Percentiles rank a stretch among this genome's conserved stretches.
These are phyloP conservation scores for Tephrocybe sp. DNA, from an alignment of 768 basidiomycete genomes.

Conservation along the genomic window DNA sequence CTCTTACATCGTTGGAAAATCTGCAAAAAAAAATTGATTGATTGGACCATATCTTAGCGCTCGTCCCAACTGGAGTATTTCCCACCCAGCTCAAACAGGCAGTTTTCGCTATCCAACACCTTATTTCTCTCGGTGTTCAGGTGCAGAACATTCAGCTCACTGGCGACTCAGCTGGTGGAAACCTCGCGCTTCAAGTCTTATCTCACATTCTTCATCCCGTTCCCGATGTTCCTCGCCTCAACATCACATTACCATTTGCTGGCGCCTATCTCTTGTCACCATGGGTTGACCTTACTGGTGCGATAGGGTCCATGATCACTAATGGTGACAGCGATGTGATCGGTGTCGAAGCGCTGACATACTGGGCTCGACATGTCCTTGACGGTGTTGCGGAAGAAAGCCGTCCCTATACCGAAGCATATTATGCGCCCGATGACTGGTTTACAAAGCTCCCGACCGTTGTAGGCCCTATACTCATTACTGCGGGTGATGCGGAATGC, in stretches of 20 bases:
- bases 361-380: conserved; percentile 17
- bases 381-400: conserved; percentile 19
- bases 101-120: conserved; percentile 23
- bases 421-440: conserved; percentile 28
- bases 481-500: conserved; percentile 31
- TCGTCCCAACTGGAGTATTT: conserved; percentile 25
- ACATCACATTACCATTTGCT: conserved; percentile 16
- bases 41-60: conserved; percentile 12
- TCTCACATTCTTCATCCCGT: conserved; percentile 30
- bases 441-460: conserved; percentile 28
- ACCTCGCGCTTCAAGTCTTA: conserved; percentile 25
- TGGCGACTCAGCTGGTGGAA: conserved; percentile 33
- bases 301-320: conserved; percentile 10
- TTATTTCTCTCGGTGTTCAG: conserved; percentile 23
- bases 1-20: neutral
- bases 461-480: conserved; percentile 32
- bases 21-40: too few relatives aligned
- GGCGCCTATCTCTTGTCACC: conserved; percentile 30
- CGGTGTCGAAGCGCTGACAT: conserved; percentile 5
- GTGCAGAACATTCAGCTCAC: conserved; percentile 25
- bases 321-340: conserved; percentile 20
- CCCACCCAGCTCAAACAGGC: conserved; percentile 28
- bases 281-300: conserved; percentile 21
- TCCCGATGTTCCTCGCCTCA: conserved; percentile 13
- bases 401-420: conserved; percentile 29